Evolutionary conservation across 1,284 basidiomycete species (phyloP), one percentile per base, ranked within the genome.

Genomic region (Melampsora larici-populina): DNA sequence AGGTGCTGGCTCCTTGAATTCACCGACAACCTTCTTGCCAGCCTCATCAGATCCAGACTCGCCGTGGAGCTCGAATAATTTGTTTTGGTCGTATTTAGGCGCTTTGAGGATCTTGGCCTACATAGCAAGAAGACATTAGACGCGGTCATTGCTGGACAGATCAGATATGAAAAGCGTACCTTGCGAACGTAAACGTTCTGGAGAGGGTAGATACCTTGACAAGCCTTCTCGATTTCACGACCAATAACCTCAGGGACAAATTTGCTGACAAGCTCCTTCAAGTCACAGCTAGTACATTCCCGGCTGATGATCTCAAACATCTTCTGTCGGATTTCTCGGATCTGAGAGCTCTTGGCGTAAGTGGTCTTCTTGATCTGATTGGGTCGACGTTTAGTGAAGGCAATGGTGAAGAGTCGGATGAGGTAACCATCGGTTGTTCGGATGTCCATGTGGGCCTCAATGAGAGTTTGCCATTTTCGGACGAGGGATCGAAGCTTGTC

Each of bases 261-360:
- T 89, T 99, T 99, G 87, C 93, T 92, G 80, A 97, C 93, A 82
- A 97, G 85, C 85, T 98, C 94, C 90, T 98, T 98, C 86, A 99
- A 86, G 86, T 99, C 97, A 85, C 93, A 96, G 83, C 90, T 92
- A 81, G 92, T 89, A 79, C 94, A 92, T 87, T 99, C 97, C 82
- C 96, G 90, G 81, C 90, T 94, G 90, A 99, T 97, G 86, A 99
- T 97, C 89, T 99, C 97, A 84, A 97, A 94, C 96, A 99, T 99
- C 90, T 98, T 98, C 86, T 93, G 93, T 85, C 97, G 89, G 86
- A 99, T 99, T 88, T 97, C 94, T 81, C 93, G 91, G 83, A 99
- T 89, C 87, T 99, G 97, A 82, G 90, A 88, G 33, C 93, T 89
- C 87, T 98, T 92, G 77, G 97, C 97, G 86, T 99, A 99, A 68